Base-by-base conservation (phyloP, 177 flowering plant species). In the Vitis hybrid region DNA sequence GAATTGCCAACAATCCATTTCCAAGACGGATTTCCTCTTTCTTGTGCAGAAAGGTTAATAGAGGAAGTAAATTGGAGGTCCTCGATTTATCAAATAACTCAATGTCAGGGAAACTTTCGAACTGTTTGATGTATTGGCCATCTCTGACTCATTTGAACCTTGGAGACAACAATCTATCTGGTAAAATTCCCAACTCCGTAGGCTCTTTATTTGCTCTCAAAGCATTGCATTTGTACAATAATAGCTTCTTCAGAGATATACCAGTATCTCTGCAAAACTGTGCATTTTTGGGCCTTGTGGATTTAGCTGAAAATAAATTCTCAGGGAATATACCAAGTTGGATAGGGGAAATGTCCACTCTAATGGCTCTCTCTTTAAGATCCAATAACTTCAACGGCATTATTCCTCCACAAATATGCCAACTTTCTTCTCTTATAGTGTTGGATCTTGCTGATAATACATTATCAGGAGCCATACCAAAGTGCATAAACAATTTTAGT, bases 281-380 rank as follows among this genome's bases (percentile, higher is more conserved):
- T 7, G 39, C 22, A 9, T 2, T 49, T 0, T 52, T 77, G 45
- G 1, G 1, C 11, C 14, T 69, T 12, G 10, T 81, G 3, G 79
- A 78, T 48, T 49, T 77, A 0, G 72, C 74, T 2, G 65, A 65
- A 19, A 80, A 77, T 29, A 7, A 11, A 1, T 58, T 80, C 2
- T 14, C 67, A 9, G 80, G 80, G n/a, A 63, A 3, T 4, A 48
- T 80, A n/a, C 78, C 80, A 3, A 18, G 11, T 14, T 77, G 77
- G 78, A 60, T 73, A 3, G 77, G 77, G 1, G 15, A 63, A 26
- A 20, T 67, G 3, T 12, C 50, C 1, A 0, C 19, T 1, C 19
- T 77, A 6, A 15, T 10, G 11, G 55, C 69, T 10, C 56, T 82
- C 1, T 12, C 18, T 34, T 20, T 82, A 11, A 29, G 68, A 15